Base-by-base conservation (phyloP, 73 alveolate species). In the Paramecium caudatum region DNA sequence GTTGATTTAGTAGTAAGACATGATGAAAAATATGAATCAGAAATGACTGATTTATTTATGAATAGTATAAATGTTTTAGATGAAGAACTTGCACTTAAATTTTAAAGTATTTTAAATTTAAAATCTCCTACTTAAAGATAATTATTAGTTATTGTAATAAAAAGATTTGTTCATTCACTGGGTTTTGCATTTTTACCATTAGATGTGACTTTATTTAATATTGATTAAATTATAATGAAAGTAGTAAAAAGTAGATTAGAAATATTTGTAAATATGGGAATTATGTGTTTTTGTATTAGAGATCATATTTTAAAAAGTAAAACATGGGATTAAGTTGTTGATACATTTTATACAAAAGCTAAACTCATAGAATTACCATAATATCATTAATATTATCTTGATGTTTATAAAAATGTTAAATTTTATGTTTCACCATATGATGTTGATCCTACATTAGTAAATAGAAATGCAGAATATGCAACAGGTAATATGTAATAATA, bases 31-130 rank as follows among this genome's bases (percentile, higher is more conserved):
- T 86, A 86, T 43, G 88, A 86, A 49, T 70, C 93, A 13, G 87
- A 86, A 37, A 86, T 86, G 93, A 86, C 93, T 1, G 93, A 86
- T 86, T 70, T 78, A 39, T 62, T 86, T 63, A 86, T 86, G 93
- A 86, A 86, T 41, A 62, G 86, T 19, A 62, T 86, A 23, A 78
- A 70, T 32, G 84, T 86, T 15, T 70, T 86, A 25, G 93, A 86
- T 61, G 93, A 86, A 63, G 93, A 86, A 19, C 46, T 86, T 25
- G 93, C 93, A 0, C 25, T 46, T 62, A 86, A 86, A 33, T 62
- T 86, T 43, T 12, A 86, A 12, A 39, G 90, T 13, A 63, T 86
- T 3, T 32, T 86, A 4, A 86, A 86, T 46, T 43, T 86, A 62
- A 55, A 86, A 39, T 36, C 68, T 32, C 68, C 90, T 19, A 33